Evolutionary conservation across 2,329 filamentous ascomycete genomes (phyloP).

Genomic region (Davidsoniella virescens): DNA sequence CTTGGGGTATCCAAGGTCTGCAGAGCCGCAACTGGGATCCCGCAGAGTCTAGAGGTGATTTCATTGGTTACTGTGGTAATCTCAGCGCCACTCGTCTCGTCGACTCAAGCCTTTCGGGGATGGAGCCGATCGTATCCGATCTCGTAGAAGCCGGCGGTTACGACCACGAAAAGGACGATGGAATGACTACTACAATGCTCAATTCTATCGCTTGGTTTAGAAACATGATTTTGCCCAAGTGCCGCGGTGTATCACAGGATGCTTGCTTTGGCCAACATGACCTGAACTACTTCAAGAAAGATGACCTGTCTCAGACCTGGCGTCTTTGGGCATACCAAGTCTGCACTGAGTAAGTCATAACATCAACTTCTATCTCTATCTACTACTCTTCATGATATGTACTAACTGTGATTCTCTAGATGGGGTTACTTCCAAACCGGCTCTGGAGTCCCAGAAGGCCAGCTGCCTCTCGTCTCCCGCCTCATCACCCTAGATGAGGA

Average conservation of each 20-base stretch:
- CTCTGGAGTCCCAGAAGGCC: constrained; percentile 44
- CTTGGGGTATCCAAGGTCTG: constrained; percentile 25
- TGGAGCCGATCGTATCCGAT: too few relatives aligned
- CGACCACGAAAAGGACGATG: constrained; percentile 19
- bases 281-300: constrained; percentile 13
- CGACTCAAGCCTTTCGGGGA: too few relatives aligned
- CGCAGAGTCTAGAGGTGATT: constrained; percentile 23
- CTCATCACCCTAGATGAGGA: constrained; percentile 47
- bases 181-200: constrained; percentile 28
- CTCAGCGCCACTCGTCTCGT: constrained; percentile 24
- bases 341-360: constrained; percentile 32
- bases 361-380: background rate
- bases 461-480: constrained; percentile 57
- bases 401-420: constrained; percentile 22
- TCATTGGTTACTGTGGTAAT: constrained; percentile 32
- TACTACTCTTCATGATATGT: background rate
- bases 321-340: constrained; percentile 34
- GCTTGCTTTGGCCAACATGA: constrained; percentile 24
- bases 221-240: constrained; percentile 16
- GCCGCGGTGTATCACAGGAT: constrained; percentile 20
- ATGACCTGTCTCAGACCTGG: constrained; percentile 11
- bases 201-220: constrained; percentile 35
- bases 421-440: constrained; percentile 72
- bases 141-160: constrained; percentile 22
- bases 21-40: constrained; percentile 40